Conservation (phyloP, 1,139 yeast genomes). For the Yamadazyma mexicana region DNA sequence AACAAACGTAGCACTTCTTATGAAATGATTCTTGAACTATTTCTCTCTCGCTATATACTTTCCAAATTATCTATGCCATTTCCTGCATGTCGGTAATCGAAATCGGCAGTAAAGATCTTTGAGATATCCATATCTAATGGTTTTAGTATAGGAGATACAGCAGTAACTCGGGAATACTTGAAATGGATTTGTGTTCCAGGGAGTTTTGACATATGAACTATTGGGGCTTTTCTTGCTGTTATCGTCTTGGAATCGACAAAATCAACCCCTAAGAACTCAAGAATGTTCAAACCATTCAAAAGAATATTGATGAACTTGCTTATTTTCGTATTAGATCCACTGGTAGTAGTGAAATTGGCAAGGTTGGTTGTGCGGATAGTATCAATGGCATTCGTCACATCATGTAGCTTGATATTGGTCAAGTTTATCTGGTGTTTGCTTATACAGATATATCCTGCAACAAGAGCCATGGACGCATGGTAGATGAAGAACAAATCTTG, state of each 20-base stretch:
- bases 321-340: conserved; percentile 11
- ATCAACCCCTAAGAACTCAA: conserved; percentile 5
- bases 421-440: neutral
- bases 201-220: conserved; percentile 2
- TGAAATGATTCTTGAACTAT: neutral
- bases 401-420: neutral
- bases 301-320: conserved; percentile 10
- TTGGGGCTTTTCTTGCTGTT: neutral
- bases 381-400: conserved; percentile 6
- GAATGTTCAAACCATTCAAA: conserved; percentile 11
- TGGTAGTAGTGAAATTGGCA: conserved; percentile 3
- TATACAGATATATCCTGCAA: conserved; percentile 8
- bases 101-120: neutral
- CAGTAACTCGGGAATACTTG: neutral
- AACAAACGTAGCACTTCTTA: too few species aligned
- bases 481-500: conserved; percentile 11
- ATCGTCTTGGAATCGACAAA: neutral
- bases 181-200: neutral
- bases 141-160: neutral
- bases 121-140: neutral
- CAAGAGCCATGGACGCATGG: conserved; percentile 11
- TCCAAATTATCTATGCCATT: neutral
- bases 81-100: neutral
- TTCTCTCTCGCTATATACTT: too few species aligned
- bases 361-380: conserved; percentile 5